phyloP scores from a whole-genome alignment of 768 basidiomycete genomes.

The Neoboletus brunneissimus region DNA sequence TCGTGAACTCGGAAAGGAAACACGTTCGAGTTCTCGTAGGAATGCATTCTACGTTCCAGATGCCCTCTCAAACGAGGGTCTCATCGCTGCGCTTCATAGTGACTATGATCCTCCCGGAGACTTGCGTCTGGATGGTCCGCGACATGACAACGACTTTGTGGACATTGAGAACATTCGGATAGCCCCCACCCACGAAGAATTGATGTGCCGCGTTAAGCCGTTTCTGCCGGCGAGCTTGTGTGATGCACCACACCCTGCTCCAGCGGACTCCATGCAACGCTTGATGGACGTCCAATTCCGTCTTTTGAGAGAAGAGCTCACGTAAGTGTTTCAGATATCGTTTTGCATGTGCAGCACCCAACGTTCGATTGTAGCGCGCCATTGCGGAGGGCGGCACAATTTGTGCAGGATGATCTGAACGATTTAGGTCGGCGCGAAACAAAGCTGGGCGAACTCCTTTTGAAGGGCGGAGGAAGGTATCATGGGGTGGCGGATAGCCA shows the following conservation, averaged over 20 bases:
- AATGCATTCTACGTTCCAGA: not conserved
- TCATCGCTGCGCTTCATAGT: constrained; percentile 37
- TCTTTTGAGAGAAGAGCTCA: constrained; percentile 69
- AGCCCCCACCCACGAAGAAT: constrained; percentile 67
- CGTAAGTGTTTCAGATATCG: constrained; percentile 35
- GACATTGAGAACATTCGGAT: constrained; percentile 61
- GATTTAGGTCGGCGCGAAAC: constrained; percentile 27
- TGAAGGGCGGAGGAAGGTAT: constrained; percentile 59
- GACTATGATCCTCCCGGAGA: constrained; percentile 57
- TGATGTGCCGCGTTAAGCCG: constrained; percentile 45
- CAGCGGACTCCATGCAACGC: constrained; percentile 56
- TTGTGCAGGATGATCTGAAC: constrained; percentile 46
- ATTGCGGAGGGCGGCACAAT: constrained; percentile 48
- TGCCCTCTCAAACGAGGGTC: constrained; percentile 30
- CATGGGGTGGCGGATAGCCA: constrained; percentile 39
- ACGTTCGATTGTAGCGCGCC: constrained; percentile 41
- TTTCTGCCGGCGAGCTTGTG: constrained; percentile 62
- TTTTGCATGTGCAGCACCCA: not conserved
- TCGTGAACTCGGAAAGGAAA: constrained; percentile 43
- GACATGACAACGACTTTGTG: constrained; percentile 67
- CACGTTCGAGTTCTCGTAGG: constrained; percentile 19
- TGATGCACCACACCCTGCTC: constrained; percentile 61
- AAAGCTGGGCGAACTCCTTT: constrained; percentile 44
- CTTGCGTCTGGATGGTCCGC: constrained; percentile 45
- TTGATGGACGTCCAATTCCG: constrained; percentile 74